Evolutionary conservation across 192 early-diverging fungal species (phyloP).

Genomic region (Phlyctochytrium bullatum): DNA sequence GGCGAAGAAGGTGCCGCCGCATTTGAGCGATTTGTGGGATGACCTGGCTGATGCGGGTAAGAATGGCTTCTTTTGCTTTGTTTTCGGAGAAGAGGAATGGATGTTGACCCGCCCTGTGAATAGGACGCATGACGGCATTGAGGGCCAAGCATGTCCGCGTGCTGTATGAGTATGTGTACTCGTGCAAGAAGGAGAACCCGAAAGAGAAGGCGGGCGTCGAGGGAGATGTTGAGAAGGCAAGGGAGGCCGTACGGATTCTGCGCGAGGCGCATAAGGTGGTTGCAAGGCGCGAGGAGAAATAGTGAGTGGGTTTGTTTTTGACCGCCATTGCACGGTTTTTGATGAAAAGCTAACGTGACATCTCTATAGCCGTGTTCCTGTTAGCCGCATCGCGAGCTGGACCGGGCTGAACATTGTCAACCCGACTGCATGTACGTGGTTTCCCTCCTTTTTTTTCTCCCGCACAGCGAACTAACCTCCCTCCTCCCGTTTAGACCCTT

Average conservation of each 20-base stretch:
- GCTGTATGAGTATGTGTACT: slow-evolving; percentile 24
- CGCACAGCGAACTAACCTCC: no score
- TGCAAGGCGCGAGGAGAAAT: slow-evolving; percentile 7
- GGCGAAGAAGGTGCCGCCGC: slow-evolving; percentile 8
- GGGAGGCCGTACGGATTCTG: slow-evolving; percentile 6
- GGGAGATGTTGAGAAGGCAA: not conserved
- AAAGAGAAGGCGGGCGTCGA: not conserved
- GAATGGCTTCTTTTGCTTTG: not conserved
- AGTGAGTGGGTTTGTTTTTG: slow-evolving; percentile 4
- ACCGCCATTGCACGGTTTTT: no score
- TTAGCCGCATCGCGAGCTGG: slow-evolving; percentile 14
- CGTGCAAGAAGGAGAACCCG: not conserved
- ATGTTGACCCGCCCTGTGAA: not conserved
- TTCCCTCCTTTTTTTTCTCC: not conserved
- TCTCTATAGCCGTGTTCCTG: slow-evolving; percentile 15
- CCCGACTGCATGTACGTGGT: slow-evolving; percentile 18
- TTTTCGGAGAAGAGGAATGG: no score
- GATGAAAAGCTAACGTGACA: not conserved
- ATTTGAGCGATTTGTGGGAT: slow-evolving; percentile 22
- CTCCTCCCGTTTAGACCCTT: not conserved
- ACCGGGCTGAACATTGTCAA: slow-evolving; percentile 19
- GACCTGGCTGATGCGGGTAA: slow-evolving; percentile 16
- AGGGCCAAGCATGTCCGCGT: slow-evolving; percentile 12
- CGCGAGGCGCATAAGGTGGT: slow-evolving; percentile 14
- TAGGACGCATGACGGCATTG: slow-evolving; percentile 22